Percentiles rank a stretch among this genome's conserved stretches.
phyloP scores from a whole-genome alignment of 441 rosid genomes.

The Pelargonium fulgidum region DNA sequence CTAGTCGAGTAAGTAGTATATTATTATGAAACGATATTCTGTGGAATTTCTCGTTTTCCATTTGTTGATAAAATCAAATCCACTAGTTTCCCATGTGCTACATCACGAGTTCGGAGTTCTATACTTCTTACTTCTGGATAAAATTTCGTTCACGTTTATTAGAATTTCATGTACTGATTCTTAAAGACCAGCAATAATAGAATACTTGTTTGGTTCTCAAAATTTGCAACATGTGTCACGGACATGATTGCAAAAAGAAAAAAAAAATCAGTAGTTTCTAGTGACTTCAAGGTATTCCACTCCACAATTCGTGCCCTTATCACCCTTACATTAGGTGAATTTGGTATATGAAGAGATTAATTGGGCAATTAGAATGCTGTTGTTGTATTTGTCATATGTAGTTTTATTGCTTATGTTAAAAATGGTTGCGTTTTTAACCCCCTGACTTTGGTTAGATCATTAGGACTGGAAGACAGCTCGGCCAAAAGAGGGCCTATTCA shows the following conservation, averaged over 20 bases:
- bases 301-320: background rate
- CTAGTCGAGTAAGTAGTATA: slow-evolving; percentile 63
- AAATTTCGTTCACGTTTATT: background rate
- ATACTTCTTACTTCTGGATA: background rate
- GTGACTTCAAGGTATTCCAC: background rate
- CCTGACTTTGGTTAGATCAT: slow-evolving; percentile 26
- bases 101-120: slow-evolving; percentile 3
- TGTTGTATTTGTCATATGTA: slow-evolving; percentile 2
- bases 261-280: background rate
- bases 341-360: background rate
- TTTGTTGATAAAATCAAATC: background rate
- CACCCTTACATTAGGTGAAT: background rate
- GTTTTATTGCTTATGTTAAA: slow-evolving; percentile 14
- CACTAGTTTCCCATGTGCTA: background rate
- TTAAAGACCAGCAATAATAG: background rate
- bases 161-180: background rate
- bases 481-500: slow-evolving; percentile 35
- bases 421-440: background rate
- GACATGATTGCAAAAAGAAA: background rate
- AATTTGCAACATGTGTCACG: background rate
- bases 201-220: slow-evolving; percentile 1
- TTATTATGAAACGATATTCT: background rate
- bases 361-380: background rate
- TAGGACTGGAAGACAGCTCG: slow-evolving; percentile 41
- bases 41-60: background rate